phyloP scores from a whole-genome alignment of 116 monocot genomes.

The Cymodocea nodosa region DNA sequence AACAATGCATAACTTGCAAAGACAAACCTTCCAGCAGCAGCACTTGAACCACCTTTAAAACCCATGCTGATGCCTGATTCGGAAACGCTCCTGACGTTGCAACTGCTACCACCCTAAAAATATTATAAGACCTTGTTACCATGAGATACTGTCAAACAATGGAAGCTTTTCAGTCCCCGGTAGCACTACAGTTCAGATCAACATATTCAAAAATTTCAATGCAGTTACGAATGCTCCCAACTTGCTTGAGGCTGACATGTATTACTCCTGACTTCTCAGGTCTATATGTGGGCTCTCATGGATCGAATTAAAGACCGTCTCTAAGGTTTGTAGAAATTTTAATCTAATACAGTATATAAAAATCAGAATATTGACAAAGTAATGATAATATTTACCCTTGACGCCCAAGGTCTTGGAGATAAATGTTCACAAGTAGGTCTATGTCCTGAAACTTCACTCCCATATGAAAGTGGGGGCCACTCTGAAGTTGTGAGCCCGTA shows the following conservation, averaged over 20 bases:
- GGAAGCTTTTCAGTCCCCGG: too few species aligned
- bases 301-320: too few species aligned
- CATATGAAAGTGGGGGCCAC: slow-evolving; percentile 29
- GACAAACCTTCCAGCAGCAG: slow-evolving; percentile 7
- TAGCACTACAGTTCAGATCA: too few species aligned
- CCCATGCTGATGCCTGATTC: slow-evolving; percentile 1
- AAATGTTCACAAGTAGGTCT: slow-evolving; percentile 16
- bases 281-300: too few species aligned
- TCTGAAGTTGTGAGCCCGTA: slow-evolving; percentile 14
- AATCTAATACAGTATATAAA: too few species aligned
- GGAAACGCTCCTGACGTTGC: slow-evolving; percentile 5
- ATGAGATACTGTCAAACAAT: too few species aligned
- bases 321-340: too few species aligned
- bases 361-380: not conserved
- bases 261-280: too few species aligned
- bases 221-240: too few species aligned
- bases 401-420: slow-evolving; percentile 41
- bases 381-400: slow-evolving; percentile 11
- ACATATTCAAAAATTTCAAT: too few species aligned
- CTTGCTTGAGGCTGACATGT: too few species aligned
- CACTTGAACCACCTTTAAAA: not conserved
- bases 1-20: not conserved
- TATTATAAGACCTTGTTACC: not conserved
- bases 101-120: slow-evolving; percentile 5
- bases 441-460: slow-evolving; percentile 16